Evolutionary conservation across 192 early-diverging fungal species (phyloP), one percentile per base, ranked within the genome.

Genomic region (Coemansia asiatica): DNA sequence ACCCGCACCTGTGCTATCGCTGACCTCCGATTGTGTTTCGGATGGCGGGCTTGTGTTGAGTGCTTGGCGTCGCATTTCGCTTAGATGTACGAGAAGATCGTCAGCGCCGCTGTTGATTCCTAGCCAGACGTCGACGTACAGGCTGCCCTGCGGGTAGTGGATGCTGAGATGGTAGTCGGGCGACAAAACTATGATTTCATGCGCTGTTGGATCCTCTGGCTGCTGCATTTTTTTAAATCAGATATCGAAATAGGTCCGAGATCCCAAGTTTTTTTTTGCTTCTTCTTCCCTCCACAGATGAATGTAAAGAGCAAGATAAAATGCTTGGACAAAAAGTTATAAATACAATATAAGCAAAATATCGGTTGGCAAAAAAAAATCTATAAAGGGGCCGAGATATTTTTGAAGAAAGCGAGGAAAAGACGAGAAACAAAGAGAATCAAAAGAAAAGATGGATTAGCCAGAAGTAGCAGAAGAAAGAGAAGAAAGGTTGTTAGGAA

Each of bases 91-190:
- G 21, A 79, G 57, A 31, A 79, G 67, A 68, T 79, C 76, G n/a
- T 69, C 61, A 5, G 27, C 44, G 8, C 64, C 65, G 21, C 56
- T 67, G 68, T 74, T 74, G 67, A 74, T 79, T 31, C 76, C 76
- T 26, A 79, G 68, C 76, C 76, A 79, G 18, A 79, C 76, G n/a
- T 79, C 71, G 10, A 67, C 76, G 44, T 79, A 79, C 28, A 79
- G 47, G 64, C 71, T 73, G 71, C 76, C 68, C 38, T 74, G 76
- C 53, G 76, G 76, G 53, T 64, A 79, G 63, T 79, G 76, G 2
- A 79, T 65, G 71, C 77, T 80, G 46, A 80, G 68, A 50, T 80
- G 77, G 68, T 80, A 74, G 22, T 46, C 12, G 21, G 68, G 61
- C 51, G 77, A 71, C 46, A 80, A 54, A n/a, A 80, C 59, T 35